These are phyloP conservation scores for Elymus sibiricus DNA, from an alignment of 176 grass and related monocot species.

Conservation along the genomic window DNA sequence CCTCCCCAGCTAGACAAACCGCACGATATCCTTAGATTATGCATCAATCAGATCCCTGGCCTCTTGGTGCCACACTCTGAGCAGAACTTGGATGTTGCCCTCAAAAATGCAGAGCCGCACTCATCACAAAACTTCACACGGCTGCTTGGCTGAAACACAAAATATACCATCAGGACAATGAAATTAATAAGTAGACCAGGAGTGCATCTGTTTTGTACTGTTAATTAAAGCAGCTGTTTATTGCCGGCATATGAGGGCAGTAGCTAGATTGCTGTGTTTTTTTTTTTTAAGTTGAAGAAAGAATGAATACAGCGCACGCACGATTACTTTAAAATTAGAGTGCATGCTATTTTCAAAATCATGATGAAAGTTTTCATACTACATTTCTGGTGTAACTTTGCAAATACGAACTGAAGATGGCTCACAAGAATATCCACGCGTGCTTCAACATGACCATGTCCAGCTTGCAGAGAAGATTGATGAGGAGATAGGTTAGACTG, in stretches of 20 bases:
- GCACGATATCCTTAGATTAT: too few relatives aligned
- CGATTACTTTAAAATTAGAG: not conserved
- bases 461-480: conserved; percentile 53
- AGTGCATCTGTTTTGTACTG: not conserved
- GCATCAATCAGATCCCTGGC: conserved; percentile 41
- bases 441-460: conserved; percentile 50
- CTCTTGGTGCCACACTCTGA: conserved; percentile 85
- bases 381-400: not conserved
- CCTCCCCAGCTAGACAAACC: too few relatives aligned
- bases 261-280: not conserved
- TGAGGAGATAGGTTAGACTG: conserved; percentile 50
- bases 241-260: too few relatives aligned
- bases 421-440: conserved; percentile 66
- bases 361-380: not conserved
- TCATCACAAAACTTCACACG: conserved; percentile 88
- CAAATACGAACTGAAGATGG: conserved; percentile 12
- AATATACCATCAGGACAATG: not conserved
- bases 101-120: conserved; percentile 75
- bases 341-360: not conserved
- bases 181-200: not conserved
- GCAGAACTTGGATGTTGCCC: conserved; percentile 88
- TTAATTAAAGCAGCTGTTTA: too few relatives aligned
- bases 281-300: not conserved
- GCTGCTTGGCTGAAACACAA: conserved; percentile 60
- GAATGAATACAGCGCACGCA: not conserved